Conservation (phyloP, 1,284 basidiomycete species). For the Mycosarcoma mackinlayi region DNA sequence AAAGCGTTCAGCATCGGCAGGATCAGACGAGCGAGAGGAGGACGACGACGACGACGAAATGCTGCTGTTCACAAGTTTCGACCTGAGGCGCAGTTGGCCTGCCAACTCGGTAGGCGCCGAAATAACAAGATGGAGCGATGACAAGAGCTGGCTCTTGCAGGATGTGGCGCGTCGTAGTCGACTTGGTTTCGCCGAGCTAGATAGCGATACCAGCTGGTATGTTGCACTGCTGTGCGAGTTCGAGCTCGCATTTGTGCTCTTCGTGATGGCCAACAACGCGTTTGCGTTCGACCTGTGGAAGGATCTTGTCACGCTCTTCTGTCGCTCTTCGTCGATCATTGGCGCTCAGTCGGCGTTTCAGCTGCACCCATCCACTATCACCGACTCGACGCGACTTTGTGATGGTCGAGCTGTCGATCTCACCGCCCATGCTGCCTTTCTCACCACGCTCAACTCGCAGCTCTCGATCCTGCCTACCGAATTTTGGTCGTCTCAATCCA, state of each 20-base stretch:
- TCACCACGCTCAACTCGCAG: conserved; percentile 16
- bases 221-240: conserved; percentile 37
- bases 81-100: conserved; percentile 61
- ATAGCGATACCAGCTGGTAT: not conserved
- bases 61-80: conserved; percentile 51
- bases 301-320: conserved; percentile 43
- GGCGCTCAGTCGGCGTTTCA: conserved; percentile 36
- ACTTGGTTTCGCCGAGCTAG: not conserved
- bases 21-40: not conserved
- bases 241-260: conserved; percentile 54
- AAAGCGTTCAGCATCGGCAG: conserved; percentile 6
- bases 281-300: conserved; percentile 52
- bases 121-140: conserved; percentile 59
- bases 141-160: conserved; percentile 63
- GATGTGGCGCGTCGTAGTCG: conserved; percentile 43
- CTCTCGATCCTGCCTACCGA: conserved; percentile 12
- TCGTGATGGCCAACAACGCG: conserved; percentile 33
- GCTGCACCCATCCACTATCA: conserved; percentile 30
- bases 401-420: not conserved
- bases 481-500: conserved; percentile 35
- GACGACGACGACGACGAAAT: conserved; percentile 14
- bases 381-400: not conserved
- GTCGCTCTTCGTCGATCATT: conserved; percentile 35
- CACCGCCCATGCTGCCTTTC: conserved; percentile 22
- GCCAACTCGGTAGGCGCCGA: conserved; percentile 46